Base-by-base conservation (phyloP, 2,329 filamentous ascomycete species). In the Botrytis aclada region DNA sequence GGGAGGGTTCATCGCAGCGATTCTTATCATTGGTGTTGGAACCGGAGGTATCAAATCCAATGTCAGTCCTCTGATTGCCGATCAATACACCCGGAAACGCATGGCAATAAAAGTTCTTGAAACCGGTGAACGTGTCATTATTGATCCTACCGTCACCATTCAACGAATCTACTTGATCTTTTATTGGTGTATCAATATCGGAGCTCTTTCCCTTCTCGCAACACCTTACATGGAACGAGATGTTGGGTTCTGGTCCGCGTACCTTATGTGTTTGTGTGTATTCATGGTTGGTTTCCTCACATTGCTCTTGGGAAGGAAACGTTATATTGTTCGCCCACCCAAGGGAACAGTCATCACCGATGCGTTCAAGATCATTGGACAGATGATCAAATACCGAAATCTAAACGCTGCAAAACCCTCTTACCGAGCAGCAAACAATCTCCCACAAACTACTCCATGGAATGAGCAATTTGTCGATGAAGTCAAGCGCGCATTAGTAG, bases 141-240 rank as follows among this genome's bases (percentile, higher is more conserved):
- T 88, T 9, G 89, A 90, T 75, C 88, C 88, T 0, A 84, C 86
- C 63, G 82, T 87, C 61, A 91, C 89, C 3, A 82, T 88, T 20
- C 84, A 86, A 3, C 84, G 88, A 29, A 77, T 80, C 22, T 78
- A 78, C 58, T 65, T 78, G 16, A 71, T 74, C 80, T 93, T 92
- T 80, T 93, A 93, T 82, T 84, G 91, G 73, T 86, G 89, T 77
- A 90, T 92, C 83, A 93, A 93, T 79, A 78, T 91, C 20, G 92
- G 91, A 56, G 86, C 89, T 37, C 73, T 79, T 14, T 80, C 85
- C 45, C 87, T 86, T 66, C 74, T 84, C 12, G 80, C 82, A 2
- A 84, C 82, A 7, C 80, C 81, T 0, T 84, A 84, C 37, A 77
- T 83, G 9, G 84, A 85, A 74, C 80, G 81, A 70, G 85, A 75